A percentile compares a stretch with the other conserved stretches of the same genome.
Evolutionary conservation across 805 yeast species (phyloP).

Genomic region (Wickerhamiella spandovensis): DNA sequence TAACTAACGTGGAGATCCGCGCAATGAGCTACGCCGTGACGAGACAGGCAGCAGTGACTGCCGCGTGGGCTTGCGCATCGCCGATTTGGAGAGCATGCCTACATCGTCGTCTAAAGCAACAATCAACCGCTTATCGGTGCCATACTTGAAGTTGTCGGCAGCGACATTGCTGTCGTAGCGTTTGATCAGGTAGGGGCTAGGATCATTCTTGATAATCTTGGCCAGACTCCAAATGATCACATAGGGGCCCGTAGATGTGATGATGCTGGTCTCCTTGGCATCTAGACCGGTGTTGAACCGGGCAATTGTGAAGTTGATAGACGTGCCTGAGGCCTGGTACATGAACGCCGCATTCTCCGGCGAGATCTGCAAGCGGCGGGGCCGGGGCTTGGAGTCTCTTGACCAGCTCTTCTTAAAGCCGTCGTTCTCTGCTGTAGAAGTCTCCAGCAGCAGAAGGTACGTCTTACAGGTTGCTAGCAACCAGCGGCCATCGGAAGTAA

Average conservation of each 20-base stretch:
- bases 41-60: conserved; percentile 14
- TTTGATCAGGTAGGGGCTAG: conserved; percentile 48
- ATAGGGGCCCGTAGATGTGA: conserved; percentile 71
- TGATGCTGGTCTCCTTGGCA: conserved; percentile 53
- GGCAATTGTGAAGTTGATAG: conserved; percentile 55
- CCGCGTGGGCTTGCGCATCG: conserved; percentile 45
- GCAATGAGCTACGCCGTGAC: neutral
- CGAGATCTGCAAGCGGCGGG: conserved; percentile 49
- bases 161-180: conserved; percentile 48
- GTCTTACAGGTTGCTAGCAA: conserved; percentile 65
- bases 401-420: conserved; percentile 59
- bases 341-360: conserved; percentile 64
- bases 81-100: conserved; percentile 47
- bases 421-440: conserved; percentile 46
- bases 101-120: conserved; percentile 69
- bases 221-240: conserved; percentile 68
- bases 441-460: conserved; percentile 58
- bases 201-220: conserved; percentile 40
- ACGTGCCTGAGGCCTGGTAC: conserved; percentile 34
- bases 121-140: conserved; percentile 55
- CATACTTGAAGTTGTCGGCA: conserved; percentile 68
- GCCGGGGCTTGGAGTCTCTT: conserved; percentile 51
- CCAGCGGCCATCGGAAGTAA: conserved; percentile 71
- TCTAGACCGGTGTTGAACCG: conserved; percentile 61
- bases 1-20: neutral